phyloP scores from a whole-genome alignment of 768 basidiomycete species.

The Auricularia cornea region DNA sequence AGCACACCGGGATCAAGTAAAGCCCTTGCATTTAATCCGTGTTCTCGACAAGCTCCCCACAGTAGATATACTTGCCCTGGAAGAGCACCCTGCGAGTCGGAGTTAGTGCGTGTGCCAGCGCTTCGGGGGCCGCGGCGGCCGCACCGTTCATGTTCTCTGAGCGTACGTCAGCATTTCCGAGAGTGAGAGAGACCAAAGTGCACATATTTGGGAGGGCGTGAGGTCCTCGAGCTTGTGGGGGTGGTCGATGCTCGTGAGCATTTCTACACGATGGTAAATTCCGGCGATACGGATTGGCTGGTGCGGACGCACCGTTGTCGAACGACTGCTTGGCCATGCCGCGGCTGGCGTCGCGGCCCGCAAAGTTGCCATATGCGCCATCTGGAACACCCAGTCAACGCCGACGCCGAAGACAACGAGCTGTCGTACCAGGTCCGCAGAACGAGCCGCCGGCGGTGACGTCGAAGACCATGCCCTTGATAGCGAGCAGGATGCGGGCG shows the following conservation, averaged over 20 bases:
- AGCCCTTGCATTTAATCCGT: not conserved
- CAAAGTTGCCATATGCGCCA: conserved; percentile 97
- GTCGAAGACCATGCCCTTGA: conserved; percentile 85
- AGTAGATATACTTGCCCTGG: conserved; percentile 83
- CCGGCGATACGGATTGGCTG: not conserved
- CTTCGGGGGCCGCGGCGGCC: conserved; percentile 14
- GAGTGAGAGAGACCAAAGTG: too few relatives aligned
- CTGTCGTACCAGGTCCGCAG: conserved; percentile 89
- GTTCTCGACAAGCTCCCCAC: conserved; percentile 83
- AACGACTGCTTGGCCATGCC: conserved; percentile 99
- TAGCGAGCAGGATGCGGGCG: conserved; percentile 75
- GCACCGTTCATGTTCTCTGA: conserved; percentile 92
- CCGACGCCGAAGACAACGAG: not conserved
- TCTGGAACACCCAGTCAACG: conserved; percentile 43
- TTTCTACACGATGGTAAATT: conserved; percentile 45
- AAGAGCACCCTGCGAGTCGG: conserved; percentile 63
- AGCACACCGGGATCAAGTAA: too few relatives aligned
- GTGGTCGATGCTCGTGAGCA: conserved; percentile 83
- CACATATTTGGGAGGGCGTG: conserved; percentile 73
- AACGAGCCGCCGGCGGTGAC: conserved; percentile 84
- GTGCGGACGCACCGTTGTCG: conserved; percentile 74
- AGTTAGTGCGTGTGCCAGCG: too few relatives aligned
- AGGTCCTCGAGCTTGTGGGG: conserved; percentile 77
- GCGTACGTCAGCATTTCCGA: conserved; percentile 2
- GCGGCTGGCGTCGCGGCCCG: conserved; percentile 89